Percentiles rank a stretch among this genome's conserved stretches.
phyloP scores from a whole-genome alignment of 2,329 filamentous ascomycete genomes.

The Iodosphaeria phyllophila region DNA sequence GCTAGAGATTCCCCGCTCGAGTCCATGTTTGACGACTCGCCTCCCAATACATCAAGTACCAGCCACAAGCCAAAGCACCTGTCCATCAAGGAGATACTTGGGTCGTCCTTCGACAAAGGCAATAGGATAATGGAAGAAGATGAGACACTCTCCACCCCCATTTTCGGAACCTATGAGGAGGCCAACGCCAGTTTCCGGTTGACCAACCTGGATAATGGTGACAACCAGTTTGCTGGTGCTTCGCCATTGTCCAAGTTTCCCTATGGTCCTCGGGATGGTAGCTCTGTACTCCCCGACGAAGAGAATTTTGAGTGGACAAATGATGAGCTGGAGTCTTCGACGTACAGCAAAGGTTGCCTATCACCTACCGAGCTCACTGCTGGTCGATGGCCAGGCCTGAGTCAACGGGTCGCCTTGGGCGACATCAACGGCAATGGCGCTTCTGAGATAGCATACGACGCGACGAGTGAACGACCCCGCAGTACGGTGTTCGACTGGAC shows the following conservation, averaged over 20 bases:
- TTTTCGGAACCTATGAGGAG: slow-evolving; percentile 18
- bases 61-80: slow-evolving; percentile 30
- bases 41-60: slow-evolving; percentile 36
- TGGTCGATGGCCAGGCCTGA: slow-evolving; percentile 31
- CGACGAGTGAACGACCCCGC: slow-evolving; percentile 28
- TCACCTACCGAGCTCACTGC: slow-evolving; percentile 40
- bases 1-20: slow-evolving; percentile 61
- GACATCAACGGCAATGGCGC: slow-evolving; percentile 28
- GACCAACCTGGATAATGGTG: slow-evolving; percentile 7
- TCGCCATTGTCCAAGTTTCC: slow-evolving; percentile 15
- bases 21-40: slow-evolving; percentile 68
- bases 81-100: slow-evolving; percentile 40
- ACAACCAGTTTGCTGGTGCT: slow-evolving; percentile 7
- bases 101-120: slow-evolving; percentile 32
- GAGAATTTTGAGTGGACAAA: slow-evolving; percentile 46
- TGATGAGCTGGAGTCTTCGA: slow-evolving; percentile 31
- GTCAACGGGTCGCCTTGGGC: slow-evolving; percentile 32
- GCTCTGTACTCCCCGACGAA: slow-evolving; percentile 40
- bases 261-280: too few species aligned
- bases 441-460: slow-evolving; percentile 15
- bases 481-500: slow-evolving; percentile 68
- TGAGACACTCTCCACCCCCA: slow-evolving; percentile 33
- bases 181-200: slow-evolving; percentile 9
- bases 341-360: slow-evolving; percentile 35
- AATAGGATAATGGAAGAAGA: slow-evolving; percentile 45